These are phyloP conservation scores for Colletotrichum eremochloae DNA, from an alignment of 2,329 filamentous ascomycete species.

Conservation along the genomic window DNA sequence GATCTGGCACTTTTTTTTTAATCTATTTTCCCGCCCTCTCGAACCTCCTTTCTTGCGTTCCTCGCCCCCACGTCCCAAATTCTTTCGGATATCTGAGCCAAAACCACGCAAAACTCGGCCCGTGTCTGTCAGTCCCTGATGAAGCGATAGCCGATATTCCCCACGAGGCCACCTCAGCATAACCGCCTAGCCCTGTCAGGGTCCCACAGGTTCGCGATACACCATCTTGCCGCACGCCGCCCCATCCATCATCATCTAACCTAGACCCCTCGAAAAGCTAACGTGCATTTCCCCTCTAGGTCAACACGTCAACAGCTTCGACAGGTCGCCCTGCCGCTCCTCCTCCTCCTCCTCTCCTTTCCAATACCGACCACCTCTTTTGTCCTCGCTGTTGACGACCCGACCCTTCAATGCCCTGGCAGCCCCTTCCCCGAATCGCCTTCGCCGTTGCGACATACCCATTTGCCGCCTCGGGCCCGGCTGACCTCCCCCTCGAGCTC, in stretches of 20 bases:
- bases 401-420: conserved; percentile 84
- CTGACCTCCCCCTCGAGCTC: conserved; percentile 95
- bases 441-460: conserved; percentile 98
- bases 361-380: conserved; percentile 18
- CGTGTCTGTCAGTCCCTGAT: conserved; percentile 38
- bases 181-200: conserved; percentile 34
- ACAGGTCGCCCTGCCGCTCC: no score
- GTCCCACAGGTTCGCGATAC: conserved; percentile 38
- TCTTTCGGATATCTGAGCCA: not conserved
- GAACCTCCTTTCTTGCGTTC: conserved; percentile 7
- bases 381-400: conserved; percentile 23
- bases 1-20: not conserved
- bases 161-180: conserved; percentile 40
- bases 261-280: not conserved
- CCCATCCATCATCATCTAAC: not conserved
- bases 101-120: conserved; percentile 18
- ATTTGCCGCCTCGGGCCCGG: conserved; percentile 86
- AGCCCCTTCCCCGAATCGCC: conserved; percentile 94
- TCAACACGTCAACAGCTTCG: not conserved
- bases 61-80: conserved; percentile 23
- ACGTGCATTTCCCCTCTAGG: conserved; percentile 4
- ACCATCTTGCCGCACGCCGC: conserved; percentile 5
- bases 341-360: not conserved
- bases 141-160: conserved; percentile 41
- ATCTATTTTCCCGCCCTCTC: not conserved